Conservation (phyloP, 192 early-diverging fungal genomes). For the Irineochytrium annulatum region DNA sequence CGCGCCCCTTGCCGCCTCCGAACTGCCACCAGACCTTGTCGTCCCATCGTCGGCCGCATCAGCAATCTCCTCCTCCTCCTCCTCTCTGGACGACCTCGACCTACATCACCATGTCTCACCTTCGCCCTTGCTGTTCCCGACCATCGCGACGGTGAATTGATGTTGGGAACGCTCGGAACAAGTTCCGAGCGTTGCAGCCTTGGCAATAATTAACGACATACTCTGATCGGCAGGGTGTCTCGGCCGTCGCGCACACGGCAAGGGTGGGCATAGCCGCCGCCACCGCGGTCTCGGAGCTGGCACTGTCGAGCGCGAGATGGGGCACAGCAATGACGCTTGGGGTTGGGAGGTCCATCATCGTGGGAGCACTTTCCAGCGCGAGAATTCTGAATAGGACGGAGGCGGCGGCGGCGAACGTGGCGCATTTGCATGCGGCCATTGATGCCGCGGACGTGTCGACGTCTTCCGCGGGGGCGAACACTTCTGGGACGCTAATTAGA, state of each 20-base stretch:
- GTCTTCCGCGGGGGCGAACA: not conserved
- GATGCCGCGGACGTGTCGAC: not conserved
- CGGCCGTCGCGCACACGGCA: slow-evolving; percentile 23
- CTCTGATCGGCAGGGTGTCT: slow-evolving; percentile 16
- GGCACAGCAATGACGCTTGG: slow-evolving; percentile 11
- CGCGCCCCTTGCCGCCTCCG: too few relatives aligned
- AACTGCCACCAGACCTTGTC: too few relatives aligned
- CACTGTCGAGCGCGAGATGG: slow-evolving; percentile 22
- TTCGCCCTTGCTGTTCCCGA: slow-evolving; percentile 11
- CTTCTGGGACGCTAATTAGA: not conserved
- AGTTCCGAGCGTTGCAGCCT: not conserved
- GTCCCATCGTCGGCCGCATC: too few relatives aligned
- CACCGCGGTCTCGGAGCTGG: slow-evolving; percentile 15
- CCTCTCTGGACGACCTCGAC: too few relatives aligned
- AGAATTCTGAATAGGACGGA: slow-evolving; percentile 5
- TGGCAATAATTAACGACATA: not conserved
- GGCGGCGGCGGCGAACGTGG: not conserved
- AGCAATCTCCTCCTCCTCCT: too few relatives aligned
- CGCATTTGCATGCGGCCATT: not conserved
- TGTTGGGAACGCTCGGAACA: not conserved
- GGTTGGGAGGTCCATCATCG: slow-evolving; percentile 20
- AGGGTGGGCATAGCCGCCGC: slow-evolving; percentile 20
- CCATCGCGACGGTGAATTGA: slow-evolving; percentile 16
- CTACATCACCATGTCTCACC: slow-evolving; percentile 2
- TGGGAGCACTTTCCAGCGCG: slow-evolving; percentile 25